phyloP scores from a whole-genome alignment of 106 monocot genomes.

The Narthecium ossifragum region DNA sequence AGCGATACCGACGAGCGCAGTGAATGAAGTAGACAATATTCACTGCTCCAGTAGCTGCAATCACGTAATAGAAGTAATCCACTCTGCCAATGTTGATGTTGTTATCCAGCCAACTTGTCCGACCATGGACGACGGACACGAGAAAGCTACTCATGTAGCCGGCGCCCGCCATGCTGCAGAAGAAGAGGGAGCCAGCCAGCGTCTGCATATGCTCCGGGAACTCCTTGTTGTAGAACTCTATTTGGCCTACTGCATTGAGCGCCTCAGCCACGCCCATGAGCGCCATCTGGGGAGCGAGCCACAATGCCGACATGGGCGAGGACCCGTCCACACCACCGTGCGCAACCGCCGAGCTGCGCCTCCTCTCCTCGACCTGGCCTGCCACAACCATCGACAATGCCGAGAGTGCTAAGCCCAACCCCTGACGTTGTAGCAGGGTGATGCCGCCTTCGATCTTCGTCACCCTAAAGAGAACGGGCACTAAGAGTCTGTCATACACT shows the following conservation, averaged over 20 bases:
- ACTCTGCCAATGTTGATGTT: slow-evolving; percentile 41
- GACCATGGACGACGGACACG: slow-evolving; percentile 23
- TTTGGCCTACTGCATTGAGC: slow-evolving; percentile 59
- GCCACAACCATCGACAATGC: slow-evolving; percentile 32
- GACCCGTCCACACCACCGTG: background rate
- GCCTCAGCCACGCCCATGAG: slow-evolving; percentile 58
- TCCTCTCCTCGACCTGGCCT: slow-evolving; percentile 23
- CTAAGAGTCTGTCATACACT: slow-evolving; percentile 40
- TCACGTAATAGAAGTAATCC: slow-evolving; percentile 63
- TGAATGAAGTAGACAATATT: slow-evolving; percentile 54
- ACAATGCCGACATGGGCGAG: slow-evolving; percentile 28
- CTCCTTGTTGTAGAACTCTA: slow-evolving; percentile 72
- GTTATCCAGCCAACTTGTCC: slow-evolving; percentile 46
- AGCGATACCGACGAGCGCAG: slow-evolving; percentile 55
- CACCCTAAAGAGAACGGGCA: slow-evolving; percentile 13
- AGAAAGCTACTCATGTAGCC: slow-evolving; percentile 47
- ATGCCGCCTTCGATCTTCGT: slow-evolving; percentile 25
- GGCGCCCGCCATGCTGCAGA: slow-evolving; percentile 40
- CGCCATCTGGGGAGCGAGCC: slow-evolving; percentile 56
- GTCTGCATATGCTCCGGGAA: slow-evolving; percentile 78
- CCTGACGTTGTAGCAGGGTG: slow-evolving; percentile 37
- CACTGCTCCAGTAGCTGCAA: slow-evolving; percentile 29
- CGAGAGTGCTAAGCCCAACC: slow-evolving; percentile 23
- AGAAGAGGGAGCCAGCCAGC: slow-evolving; percentile 50
- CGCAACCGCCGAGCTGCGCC: slow-evolving; percentile 4